Conservation (phyloP, 257 asterid genomes). For the Solanum rostratum region DNA sequence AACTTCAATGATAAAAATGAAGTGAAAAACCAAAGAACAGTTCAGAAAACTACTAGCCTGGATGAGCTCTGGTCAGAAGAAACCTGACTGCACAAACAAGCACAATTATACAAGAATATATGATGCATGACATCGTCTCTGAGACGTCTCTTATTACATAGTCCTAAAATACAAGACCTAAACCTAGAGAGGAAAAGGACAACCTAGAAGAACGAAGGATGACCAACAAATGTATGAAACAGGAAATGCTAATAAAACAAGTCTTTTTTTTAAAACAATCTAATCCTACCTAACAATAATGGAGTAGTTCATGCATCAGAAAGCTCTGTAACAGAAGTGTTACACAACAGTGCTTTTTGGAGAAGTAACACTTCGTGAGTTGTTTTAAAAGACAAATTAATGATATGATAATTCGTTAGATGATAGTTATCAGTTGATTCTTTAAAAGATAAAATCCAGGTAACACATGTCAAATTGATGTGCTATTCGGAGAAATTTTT, state of each 20-base stretch:
- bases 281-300: background rate
- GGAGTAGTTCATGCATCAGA: background rate
- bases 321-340: background rate
- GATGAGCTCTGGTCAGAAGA: slow-evolving; percentile 35
- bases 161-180: background rate
- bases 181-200: background rate
- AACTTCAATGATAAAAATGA: background rate
- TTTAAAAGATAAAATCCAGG: background rate
- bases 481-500: background rate
- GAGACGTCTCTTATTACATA: background rate
- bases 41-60: slow-evolving; percentile 40
- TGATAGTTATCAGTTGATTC: background rate
- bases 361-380: background rate
- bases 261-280: background rate
- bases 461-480: background rate
- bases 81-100: slow-evolving; percentile 57
- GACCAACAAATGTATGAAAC: background rate
- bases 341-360: background rate
- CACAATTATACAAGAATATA: slow-evolving; percentile 11
- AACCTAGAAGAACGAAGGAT: background rate
- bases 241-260: background rate
- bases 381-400: background rate
- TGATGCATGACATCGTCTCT: background rate
- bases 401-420: background rate
- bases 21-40: background rate